These are phyloP conservation scores for Claviceps purpurea DNA, from an alignment of 2,329 filamentous ascomycete genomes.

Conservation along the genomic window DNA sequence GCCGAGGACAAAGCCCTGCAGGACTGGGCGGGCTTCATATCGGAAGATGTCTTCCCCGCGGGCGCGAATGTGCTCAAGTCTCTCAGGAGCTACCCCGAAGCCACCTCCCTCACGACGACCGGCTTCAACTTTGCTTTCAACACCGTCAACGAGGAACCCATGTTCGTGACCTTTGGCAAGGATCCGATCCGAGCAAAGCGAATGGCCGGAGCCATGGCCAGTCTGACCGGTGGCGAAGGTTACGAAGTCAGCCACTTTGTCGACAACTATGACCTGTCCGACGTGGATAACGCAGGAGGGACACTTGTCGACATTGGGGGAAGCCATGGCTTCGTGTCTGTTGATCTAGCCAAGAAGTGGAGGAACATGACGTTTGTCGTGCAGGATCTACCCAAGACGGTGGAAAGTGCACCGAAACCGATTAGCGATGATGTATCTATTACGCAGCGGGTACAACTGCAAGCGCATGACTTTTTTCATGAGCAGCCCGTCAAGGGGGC, in stretches of 20 bases:
- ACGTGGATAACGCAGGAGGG: conserved; percentile 28
- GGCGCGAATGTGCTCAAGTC: conserved; percentile 32
- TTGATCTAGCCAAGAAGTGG: conserved; percentile 38
- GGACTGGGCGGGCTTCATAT: conserved; percentile 42
- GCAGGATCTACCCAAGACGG: conserved; percentile 37
- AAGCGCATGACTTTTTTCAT: conserved; percentile 44
- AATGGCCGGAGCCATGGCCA: conserved; percentile 42
- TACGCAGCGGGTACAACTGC: conserved; percentile 26
- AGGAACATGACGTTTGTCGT: conserved; percentile 40
- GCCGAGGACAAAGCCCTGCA: conserved; percentile 33
- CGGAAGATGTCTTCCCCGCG: conserved; percentile 39
- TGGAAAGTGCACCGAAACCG: conserved; percentile 32
- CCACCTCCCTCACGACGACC: conserved; percentile 32
- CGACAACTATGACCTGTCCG: conserved; percentile 38
- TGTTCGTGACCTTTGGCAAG: conserved; percentile 40
- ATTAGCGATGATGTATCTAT: conserved; percentile 25
- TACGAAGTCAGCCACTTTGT: conserved; percentile 41
- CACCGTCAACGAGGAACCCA: conserved; percentile 36
- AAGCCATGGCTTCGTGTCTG: conserved; percentile 41
- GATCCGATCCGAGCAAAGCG: conserved; percentile 32
- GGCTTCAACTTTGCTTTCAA: conserved; percentile 39
- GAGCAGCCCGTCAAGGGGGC: conserved; percentile 39
- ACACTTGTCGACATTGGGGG: conserved; percentile 47
- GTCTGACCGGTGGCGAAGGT: conserved; percentile 40
- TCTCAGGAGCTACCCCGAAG: conserved; percentile 30